phyloP scores from a whole-genome alignment of 768 basidiomycete genomes.

The Collybia sordida region DNA sequence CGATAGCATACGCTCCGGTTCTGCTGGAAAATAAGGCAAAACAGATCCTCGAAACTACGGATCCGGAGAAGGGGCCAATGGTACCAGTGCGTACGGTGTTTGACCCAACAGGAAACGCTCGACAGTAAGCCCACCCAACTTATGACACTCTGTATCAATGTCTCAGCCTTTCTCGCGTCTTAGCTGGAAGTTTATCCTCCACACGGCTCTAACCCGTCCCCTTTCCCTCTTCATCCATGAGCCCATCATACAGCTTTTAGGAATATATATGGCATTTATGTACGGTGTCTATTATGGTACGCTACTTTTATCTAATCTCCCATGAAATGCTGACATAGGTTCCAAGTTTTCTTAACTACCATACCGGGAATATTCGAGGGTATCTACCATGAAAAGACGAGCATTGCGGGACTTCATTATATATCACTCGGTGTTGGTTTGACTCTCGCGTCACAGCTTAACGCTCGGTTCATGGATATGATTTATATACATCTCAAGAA shows the following conservation, averaged over 20 bases:
- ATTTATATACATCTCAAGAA: slow-evolving; percentile 50
- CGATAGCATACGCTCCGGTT: slow-evolving; percentile 42
- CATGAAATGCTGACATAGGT: not conserved
- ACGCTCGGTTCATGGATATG: slow-evolving; percentile 55
- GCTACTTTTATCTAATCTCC: slow-evolving; percentile 15
- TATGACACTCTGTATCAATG: not conserved
- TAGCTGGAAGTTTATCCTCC: slow-evolving; percentile 55
- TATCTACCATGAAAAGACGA: slow-evolving; percentile 52
- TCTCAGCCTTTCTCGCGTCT: not conserved
- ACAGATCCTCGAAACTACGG: slow-evolving; percentile 40
- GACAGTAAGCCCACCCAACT: slow-evolving; percentile 36
- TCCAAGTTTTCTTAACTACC: slow-evolving; percentile 63
- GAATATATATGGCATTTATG: slow-evolving; percentile 67
- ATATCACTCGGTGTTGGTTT: slow-evolving; percentile 70
- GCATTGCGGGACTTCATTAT: slow-evolving; percentile 69
- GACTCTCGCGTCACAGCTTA: slow-evolving; percentile 47
- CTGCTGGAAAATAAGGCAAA: slow-evolving; percentile 53
- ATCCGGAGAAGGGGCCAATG: slow-evolving; percentile 42
- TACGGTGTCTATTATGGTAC: slow-evolving; percentile 62
- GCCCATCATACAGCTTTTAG: slow-evolving; percentile 67
- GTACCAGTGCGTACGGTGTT: slow-evolving; percentile 47
- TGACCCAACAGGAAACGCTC: slow-evolving; percentile 33
- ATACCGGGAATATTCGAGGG: slow-evolving; percentile 58
- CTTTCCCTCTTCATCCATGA: slow-evolving; percentile 61
- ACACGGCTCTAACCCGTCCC: slow-evolving; percentile 60